Percentiles rank a stretch among this genome's conserved stretches.
Evolutionary conservation across 208 protist species (phyloP).

Genomic region (Angomonas ambiguus): DNA sequence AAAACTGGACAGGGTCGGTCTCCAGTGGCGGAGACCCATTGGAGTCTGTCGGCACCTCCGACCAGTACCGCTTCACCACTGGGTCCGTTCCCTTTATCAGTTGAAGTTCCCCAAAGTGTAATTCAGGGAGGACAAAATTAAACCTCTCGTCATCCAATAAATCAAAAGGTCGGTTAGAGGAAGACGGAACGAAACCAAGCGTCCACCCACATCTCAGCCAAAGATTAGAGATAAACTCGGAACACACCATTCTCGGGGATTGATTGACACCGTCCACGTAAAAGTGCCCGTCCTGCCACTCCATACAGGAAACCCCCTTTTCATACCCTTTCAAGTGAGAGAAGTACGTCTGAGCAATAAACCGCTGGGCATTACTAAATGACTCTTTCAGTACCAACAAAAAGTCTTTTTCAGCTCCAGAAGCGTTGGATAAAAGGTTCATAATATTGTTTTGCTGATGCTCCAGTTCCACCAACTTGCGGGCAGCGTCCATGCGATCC

Average conservation of each 20-base stretch:
- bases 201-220: slow-evolving; percentile 60
- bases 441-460: slow-evolving; percentile 26
- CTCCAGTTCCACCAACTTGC: slow-evolving; percentile 55
- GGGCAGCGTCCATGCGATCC: slow-evolving; percentile 67
- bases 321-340: slow-evolving; percentile 33
- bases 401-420: not conserved
- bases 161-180: slow-evolving; percentile 76
- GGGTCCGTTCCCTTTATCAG: slow-evolving; percentile 26
- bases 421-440: not conserved
- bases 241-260: slow-evolving; percentile 54
- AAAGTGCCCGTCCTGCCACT: slow-evolving; percentile 41
- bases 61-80: not conserved
- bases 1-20: slow-evolving; percentile 38
- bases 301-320: slow-evolving; percentile 6
- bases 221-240: slow-evolving; percentile 74
- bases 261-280: slow-evolving; percentile 63
- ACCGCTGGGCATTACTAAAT: slow-evolving; percentile 35
- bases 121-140: slow-evolving; percentile 39
- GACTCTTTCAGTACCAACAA: slow-evolving; percentile 17
- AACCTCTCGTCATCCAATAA: slow-evolving; percentile 65
- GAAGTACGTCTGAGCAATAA: slow-evolving; percentile 56
- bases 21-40: not conserved
- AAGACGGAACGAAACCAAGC: slow-evolving; percentile 60
- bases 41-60: not conserved
- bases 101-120: slow-evolving; percentile 28